A percentile compares a stretch with the other conserved stretches of the same genome.
These are phyloP conservation scores for Panaeolus cyanescens DNA, from an alignment of 768 basidiomycete species.

Conservation along the genomic window DNA sequence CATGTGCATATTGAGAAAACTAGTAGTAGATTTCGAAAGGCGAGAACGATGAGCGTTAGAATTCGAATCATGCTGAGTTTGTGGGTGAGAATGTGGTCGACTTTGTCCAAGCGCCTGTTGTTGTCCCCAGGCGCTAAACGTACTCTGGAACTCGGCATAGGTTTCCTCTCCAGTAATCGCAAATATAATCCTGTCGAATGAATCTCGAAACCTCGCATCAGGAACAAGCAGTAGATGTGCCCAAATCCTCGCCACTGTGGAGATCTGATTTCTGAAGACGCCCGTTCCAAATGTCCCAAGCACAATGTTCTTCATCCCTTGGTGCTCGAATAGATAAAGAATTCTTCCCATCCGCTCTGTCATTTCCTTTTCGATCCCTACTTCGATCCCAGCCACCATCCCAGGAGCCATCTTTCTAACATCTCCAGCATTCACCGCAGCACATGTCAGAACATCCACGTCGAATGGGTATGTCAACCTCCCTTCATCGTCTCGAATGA, in stretches of 20 bases:
- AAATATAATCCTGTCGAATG: slow-evolving; percentile 65
- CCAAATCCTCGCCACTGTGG: slow-evolving; percentile 62
- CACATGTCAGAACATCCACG: slow-evolving; percentile 68
- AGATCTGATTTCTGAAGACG: slow-evolving; percentile 62
- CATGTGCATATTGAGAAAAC: background rate
- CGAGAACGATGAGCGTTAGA: background rate
- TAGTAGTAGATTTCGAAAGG: background rate
- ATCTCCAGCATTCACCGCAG: slow-evolving; percentile 72
- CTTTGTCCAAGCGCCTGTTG: slow-evolving; percentile 8
- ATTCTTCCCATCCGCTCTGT: slow-evolving; percentile 69
- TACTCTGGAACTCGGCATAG: slow-evolving; percentile 25
- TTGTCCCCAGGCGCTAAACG: slow-evolving; percentile 26
- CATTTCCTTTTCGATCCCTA: slow-evolving; percentile 56
- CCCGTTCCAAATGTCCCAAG: slow-evolving; percentile 76
- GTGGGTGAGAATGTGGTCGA: background rate
- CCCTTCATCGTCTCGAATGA: slow-evolving; percentile 68
- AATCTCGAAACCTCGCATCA: slow-evolving; percentile 52
- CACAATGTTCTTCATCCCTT: slow-evolving; percentile 56
- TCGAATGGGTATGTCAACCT: slow-evolving; percentile 55
- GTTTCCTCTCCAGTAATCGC: slow-evolving; percentile 45
- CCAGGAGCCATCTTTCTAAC: slow-evolving; percentile 28
- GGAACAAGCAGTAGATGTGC: slow-evolving; percentile 51
- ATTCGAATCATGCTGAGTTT: background rate
- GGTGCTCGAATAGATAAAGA: slow-evolving; percentile 58
- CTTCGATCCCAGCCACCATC: slow-evolving; percentile 22